Conservation (phyloP, 1,139 yeast genomes). For the Debaryomyces sp. region DNA sequence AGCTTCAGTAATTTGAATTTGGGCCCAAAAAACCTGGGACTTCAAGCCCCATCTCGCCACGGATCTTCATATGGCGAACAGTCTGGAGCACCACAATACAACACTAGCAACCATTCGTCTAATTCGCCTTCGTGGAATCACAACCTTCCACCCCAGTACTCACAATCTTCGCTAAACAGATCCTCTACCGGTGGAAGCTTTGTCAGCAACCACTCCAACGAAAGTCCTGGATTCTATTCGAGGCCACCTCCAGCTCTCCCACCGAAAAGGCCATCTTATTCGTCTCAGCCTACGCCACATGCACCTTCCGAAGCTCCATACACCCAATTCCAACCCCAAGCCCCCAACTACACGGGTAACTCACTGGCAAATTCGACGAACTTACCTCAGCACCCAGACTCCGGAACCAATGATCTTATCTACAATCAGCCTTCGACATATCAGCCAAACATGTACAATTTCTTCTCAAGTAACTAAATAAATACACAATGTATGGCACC, state of each 20-base stretch:
- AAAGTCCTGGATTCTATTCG: conserved; percentile 4
- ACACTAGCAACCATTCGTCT: conserved; percentile 7
- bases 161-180: background rate
- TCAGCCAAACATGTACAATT: conserved; percentile 51
- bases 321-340: background rate
- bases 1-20: background rate
- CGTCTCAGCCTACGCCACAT: background rate
- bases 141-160: background rate
- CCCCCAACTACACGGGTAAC: background rate
- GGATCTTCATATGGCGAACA: background rate
- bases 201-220: background rate
- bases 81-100: background rate
- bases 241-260: conserved; percentile 12
- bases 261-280: conserved; percentile 8
- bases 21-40: conserved; percentile 1
- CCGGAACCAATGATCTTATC: conserved; percentile 26
- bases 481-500: background rate
- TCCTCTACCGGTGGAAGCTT: conserved; percentile 7
- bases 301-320: background rate
- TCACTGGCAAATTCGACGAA: background rate
- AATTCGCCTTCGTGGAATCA: background rate
- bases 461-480: conserved; percentile 27
- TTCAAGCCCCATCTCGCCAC: background rate
- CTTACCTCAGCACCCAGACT: background rate
- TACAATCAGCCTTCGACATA: conserved; percentile 53